These are phyloP conservation scores for Mycena pura DNA, from an alignment of 768 basidiomycete species.

Conservation along the genomic window DNA sequence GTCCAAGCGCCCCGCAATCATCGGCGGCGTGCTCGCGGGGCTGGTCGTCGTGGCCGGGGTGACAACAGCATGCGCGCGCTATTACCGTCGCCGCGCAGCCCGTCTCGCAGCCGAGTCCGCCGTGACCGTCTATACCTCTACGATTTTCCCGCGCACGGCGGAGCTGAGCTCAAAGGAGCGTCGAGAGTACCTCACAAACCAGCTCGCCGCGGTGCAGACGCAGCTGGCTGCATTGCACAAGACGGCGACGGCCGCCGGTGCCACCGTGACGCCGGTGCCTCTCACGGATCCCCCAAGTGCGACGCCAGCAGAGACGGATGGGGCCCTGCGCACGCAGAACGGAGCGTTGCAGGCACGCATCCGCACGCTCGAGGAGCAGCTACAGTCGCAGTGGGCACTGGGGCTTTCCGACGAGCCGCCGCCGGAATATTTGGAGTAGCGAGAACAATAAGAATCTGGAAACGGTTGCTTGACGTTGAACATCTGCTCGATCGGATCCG, in stretches of 20 bases:
- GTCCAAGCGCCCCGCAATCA: too few species aligned
- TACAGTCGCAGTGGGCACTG: conserved; percentile 7
- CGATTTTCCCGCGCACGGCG: neutral
- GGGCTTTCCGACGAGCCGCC: conserved; percentile 18
- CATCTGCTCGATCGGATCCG: too few species aligned
- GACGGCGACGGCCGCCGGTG: neutral
- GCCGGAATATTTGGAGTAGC: conserved; percentile 11
- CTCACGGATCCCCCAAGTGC: neutral
- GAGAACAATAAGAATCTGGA: too few species aligned
- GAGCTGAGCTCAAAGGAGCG: conserved; percentile 4
- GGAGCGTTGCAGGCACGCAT: conserved; percentile 7
- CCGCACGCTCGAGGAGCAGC: conserved; percentile 5
- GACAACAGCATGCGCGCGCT: too few species aligned
- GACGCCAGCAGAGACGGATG: neutral
- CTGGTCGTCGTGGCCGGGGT: too few species aligned
- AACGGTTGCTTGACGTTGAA: too few species aligned
- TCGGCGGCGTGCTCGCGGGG: too few species aligned
- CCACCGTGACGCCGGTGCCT: neutral
- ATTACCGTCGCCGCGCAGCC: too few species aligned
- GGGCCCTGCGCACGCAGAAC: neutral
- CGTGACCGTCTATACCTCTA: neutral
- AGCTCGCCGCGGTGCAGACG: conserved; percentile 12
- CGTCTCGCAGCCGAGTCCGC: too few species aligned
- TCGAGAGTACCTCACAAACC: conserved; percentile 15
- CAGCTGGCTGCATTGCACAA: conserved; percentile 3